phyloP scores from a whole-genome alignment of 2,329 filamentous ascomycete species.

The Phialophora verrucosa region DNA sequence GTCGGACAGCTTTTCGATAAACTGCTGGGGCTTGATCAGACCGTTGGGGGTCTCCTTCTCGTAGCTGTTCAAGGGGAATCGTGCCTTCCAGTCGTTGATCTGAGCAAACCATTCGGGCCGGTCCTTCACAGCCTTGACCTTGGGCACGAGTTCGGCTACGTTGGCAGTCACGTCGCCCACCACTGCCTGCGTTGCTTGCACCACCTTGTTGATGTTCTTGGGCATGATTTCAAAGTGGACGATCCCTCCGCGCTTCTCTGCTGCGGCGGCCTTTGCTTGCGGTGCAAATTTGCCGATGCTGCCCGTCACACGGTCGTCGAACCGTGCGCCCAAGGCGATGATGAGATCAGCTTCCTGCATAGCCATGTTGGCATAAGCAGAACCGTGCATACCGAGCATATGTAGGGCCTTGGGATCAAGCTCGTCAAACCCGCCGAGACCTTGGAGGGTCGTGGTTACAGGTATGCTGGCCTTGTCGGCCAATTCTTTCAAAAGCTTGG shows the following conservation, averaged over 20 bases:
- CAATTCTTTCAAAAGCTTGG: conserved; percentile 80
- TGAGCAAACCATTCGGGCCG: conserved; percentile 86
- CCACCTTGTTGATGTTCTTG: conserved; percentile 99
- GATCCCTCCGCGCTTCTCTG: conserved; percentile 87
- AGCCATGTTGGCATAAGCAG: conserved; percentile 95
- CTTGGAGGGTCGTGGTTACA: conserved; percentile 94
- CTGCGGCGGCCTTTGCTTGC: conserved; percentile 80
- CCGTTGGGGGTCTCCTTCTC: conserved; percentile 77
- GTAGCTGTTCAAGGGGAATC: conserved; percentile 83
- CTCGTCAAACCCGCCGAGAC: conserved; percentile 90
- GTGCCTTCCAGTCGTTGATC: conserved; percentile 88
- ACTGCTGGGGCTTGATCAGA: conserved; percentile 89
- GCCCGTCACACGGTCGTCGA: conserved; percentile 92
- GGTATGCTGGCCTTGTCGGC: conserved; percentile 89
- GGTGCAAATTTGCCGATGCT: conserved; percentile 87
- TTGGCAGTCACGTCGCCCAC: conserved; percentile 90
- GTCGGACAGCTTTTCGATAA: conserved; percentile 89
- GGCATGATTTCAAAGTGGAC: conserved; percentile 98
- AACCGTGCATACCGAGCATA: conserved; percentile 99
- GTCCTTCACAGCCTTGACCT: conserved; percentile 67
- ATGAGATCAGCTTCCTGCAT: conserved; percentile 98
- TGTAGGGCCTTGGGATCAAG: conserved; percentile 91
- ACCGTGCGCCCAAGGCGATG: conserved; percentile 89
- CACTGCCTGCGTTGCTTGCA: conserved; percentile 92
- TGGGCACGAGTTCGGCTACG: conserved; percentile 74